A percentile compares a stretch with the other conserved stretches of the same genome.
Evolutionary conservation across 306 rosid genomes (phyloP).

Genomic region (Gillenia trifoliata): DNA sequence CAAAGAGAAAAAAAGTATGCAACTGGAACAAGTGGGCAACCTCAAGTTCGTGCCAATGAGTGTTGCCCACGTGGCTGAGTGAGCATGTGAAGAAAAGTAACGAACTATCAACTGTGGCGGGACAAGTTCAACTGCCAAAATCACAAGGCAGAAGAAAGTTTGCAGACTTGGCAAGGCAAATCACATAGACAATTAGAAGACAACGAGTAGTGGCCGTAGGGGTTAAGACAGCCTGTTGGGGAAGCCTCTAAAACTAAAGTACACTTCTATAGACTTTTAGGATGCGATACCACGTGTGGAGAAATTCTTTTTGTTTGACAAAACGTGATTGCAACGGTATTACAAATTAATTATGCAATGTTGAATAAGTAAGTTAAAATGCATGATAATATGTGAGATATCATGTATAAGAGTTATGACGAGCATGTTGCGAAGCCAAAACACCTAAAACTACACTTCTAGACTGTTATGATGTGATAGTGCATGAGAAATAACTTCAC

Average conservation of each 20-base stretch:
- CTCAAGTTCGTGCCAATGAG: not conserved
- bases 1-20: not conserved
- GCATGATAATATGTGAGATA: too few species aligned
- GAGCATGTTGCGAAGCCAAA: too few species aligned
- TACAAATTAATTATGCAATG: fast-evolving
- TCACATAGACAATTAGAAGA: not conserved
- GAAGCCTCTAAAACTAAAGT: not conserved
- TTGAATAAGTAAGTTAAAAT: too few species aligned
- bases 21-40: not conserved
- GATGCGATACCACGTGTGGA: not conserved
- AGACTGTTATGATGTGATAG: too few species aligned
- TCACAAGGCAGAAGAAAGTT: not conserved
- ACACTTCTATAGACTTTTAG: not conserved
- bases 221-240: not conserved
- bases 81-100: constrained; percentile 23
- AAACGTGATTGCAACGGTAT: fast-evolving
- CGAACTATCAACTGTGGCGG: constrained; percentile 9
- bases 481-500: too few species aligned
- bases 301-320: too few species aligned
- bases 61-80: not conserved
- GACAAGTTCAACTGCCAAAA: constrained; percentile 18
- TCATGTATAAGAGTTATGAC: too few species aligned
- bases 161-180: not conserved
- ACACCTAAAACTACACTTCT: too few species aligned
- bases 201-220: not conserved